These are phyloP conservation scores for Hanseniaspora lachancei DNA, from an alignment of 805 yeast species.

Conservation along the genomic window DNA sequence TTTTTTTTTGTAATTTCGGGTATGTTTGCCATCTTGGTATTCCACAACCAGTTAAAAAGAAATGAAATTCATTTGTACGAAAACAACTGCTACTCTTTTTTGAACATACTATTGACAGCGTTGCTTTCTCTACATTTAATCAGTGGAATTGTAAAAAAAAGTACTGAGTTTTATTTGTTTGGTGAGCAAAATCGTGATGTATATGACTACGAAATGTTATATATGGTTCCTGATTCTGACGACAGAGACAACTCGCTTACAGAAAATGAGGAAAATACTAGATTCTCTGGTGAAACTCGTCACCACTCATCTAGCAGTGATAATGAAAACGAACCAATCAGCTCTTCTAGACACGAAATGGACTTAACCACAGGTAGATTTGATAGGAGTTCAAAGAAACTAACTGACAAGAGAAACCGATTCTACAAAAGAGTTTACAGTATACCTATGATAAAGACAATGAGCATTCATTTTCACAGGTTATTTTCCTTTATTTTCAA, in stretches of 20 bases:
- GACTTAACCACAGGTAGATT: neutral
- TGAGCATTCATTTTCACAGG: slow-evolving; percentile 19
- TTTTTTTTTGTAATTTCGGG: slow-evolving; percentile 36
- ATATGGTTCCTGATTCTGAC: slow-evolving; percentile 2
- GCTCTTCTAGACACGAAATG: slow-evolving; percentile 16
- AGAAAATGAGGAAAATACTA: neutral
- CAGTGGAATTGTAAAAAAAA: slow-evolving; percentile 38
- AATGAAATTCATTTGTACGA: slow-evolving; percentile 45
- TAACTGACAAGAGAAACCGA: slow-evolving; percentile 23
- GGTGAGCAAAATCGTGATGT: neutral
- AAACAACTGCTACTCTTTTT: slow-evolving; percentile 53
- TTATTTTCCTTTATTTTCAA: slow-evolving; percentile 32
- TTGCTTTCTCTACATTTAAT: slow-evolving; percentile 41
- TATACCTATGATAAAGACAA: slow-evolving; percentile 18
- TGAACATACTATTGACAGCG: slow-evolving; percentile 49
- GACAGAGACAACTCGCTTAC: neutral
- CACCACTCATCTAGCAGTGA: slow-evolving; percentile 22
- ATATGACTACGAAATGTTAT: neutral
- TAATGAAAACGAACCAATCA: slow-evolving; percentile 9
- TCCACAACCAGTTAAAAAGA: slow-evolving; percentile 43
- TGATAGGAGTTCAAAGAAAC: neutral
- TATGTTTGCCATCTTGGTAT: slow-evolving; percentile 42
- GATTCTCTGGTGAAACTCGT: slow-evolving; percentile 19
- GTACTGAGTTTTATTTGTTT: slow-evolving; percentile 24
- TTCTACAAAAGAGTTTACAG: slow-evolving; percentile 29